Evolutionary conservation across 164 flowering plant species (phyloP).

Genomic region (Magnolia sinica): DNA sequence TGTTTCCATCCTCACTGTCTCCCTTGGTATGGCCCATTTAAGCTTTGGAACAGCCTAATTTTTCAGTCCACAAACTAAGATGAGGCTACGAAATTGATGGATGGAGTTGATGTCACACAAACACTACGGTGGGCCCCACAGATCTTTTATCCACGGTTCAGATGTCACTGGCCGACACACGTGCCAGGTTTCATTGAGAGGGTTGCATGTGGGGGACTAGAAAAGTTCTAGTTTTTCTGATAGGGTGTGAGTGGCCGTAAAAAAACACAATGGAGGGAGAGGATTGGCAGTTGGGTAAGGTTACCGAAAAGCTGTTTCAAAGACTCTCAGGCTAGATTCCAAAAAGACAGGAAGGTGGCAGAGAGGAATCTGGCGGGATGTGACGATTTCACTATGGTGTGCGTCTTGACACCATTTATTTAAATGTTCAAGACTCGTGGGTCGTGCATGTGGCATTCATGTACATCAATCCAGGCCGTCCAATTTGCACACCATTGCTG

Average conservation of each 20-base stretch:
- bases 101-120: no score
- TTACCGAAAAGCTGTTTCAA: not conserved
- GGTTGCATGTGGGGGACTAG: not conserved
- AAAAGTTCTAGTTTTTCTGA: not conserved
- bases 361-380: not conserved
- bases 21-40: no score
- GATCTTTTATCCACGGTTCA: not conserved
- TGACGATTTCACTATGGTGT: not conserved
- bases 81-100: no score
- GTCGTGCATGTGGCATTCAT: not conserved
- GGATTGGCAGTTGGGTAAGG: not conserved
- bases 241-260: not conserved
- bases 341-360: not conserved
- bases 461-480: no score
- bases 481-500: no score
- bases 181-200: not conserved
- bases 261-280: not conserved
- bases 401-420: not conserved
- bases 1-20: no score
- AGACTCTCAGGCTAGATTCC: not conserved
- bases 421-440: conserved; percentile 1
- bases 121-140: no score
- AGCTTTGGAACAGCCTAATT: no score
- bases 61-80: no score
- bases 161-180: not conserved